Base-by-base conservation (phyloP, 2,329 filamentous ascomycete genomes). In the Trichoderma sp. region DNA sequence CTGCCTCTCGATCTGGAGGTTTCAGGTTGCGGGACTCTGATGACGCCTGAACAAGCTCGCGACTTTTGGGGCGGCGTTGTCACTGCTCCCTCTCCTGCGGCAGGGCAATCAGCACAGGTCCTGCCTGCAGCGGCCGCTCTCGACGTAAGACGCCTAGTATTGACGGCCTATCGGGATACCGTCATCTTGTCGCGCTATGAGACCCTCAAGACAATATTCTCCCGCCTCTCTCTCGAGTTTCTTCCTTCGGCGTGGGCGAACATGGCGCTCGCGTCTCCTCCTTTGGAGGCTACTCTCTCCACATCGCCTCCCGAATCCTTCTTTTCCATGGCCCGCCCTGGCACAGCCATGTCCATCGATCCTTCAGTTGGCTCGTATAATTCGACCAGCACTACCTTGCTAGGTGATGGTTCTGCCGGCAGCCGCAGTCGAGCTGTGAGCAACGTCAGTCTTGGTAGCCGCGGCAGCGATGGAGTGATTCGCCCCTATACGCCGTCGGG, bases 1-100 rank as follows among this genome's bases (percentile, higher is more conserved):
- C 83, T 99, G 1, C 96, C 94, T 0, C 83, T 99, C 1, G 96
- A 99, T 76, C 87, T 97, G 13, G 96, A 99, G 77, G 97, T 99
- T 77, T 91, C 93, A 65, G 96, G 95, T 6, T 87, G 87, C 58
- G 96, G 96, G 19, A 84, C 88, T 0, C 87, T 98, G 68, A 91
- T 98, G 87, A 90, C 87, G 0, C 80, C 87, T 0, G 89, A 93
- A 5, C 91, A 96, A 79, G 92, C 94, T 5, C 89, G 90, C 52
- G 95, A 98, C 70, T 97, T 97, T 76, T 98, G 95, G 94, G 92
- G 92, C 33, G 90, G 89, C 7, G 85, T 92, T 21, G 83, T 90
- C 56, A 80, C 80, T 37, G 80, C 77, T 27, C 73, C 77, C 52
- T 79, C 79, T 4, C 72, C 74, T 33, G 73, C 79, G 8, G 71